Evolutionary conservation across 75 land plant species (phyloP), one percentile per base, ranked within the genome.

Genomic region (Cupressus sempervirens): DNA sequence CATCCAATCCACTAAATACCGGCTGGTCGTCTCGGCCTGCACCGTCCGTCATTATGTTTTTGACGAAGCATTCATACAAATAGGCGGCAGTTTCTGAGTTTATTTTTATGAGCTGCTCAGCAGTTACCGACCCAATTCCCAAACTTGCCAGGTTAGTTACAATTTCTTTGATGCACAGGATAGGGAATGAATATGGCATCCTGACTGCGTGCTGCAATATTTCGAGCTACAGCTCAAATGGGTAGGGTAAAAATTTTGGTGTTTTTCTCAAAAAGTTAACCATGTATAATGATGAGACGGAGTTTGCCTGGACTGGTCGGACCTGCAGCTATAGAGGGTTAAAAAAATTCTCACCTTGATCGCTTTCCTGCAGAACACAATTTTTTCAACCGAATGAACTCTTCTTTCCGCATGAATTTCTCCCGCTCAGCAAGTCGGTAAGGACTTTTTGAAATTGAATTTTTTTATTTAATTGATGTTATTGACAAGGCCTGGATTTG

Each of bases 1-100:
- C 86, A 83, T 88, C 91, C 56, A 91, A 50, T 14, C 88, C 93
- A 23, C 46, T 65, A 50, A 94, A 93, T 10, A 86, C 88, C 8
- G 92, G 86, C 73, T 93, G 94, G 73, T 90, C 86, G 15, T 86
- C 84, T 86, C 90, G 86, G 87, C 41, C 29, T 9, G 29, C 26
- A 32, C 73, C 81, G 18, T 74, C 45, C 29, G 84, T 50, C 30
- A 32, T 11, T 43, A 68, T 54, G 86, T 82, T 38, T 58, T 43
- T 16, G 81, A 88, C 35, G 48, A 90, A 41, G 36, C 50, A 53
- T 40, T 85, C 65, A 84, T 81, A 90, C 68, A 90, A 72, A 82
- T 70, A 83, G 70, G 80, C 72, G 48, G 88, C 84, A 79, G 84
- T 82, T 35, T 90, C 84, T 9, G 87, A 52, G 18, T 67, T 70